These are phyloP conservation scores for Striga asiatica DNA, from an alignment of 257 asterid genomes.

Conservation along the genomic window DNA sequence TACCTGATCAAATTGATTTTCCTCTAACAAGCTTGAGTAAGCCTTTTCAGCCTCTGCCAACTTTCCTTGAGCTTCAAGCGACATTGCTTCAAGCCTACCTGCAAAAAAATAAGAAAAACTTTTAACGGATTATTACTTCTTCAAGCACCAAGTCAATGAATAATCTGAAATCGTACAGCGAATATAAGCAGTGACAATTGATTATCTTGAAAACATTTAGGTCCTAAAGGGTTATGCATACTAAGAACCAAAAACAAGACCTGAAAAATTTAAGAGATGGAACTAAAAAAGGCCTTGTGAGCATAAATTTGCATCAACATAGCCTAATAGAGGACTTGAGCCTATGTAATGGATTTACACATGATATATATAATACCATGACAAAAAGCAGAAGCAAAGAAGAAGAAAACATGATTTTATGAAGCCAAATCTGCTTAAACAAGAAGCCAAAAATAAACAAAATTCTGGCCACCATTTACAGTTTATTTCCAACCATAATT, in stretches of 20 bases:
- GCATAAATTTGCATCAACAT: too few species aligned
- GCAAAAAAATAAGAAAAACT: slow-evolving; percentile 20
- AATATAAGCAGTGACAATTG: not conserved
- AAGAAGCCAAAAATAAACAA: not conserved
- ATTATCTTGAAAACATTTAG: not conserved
- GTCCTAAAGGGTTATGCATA: too few species aligned
- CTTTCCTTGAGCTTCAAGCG: slow-evolving; percentile 85
- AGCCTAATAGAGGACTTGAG: too few species aligned
- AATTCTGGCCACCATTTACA: not conserved
- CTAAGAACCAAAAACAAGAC: too few species aligned
- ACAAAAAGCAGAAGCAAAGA: too few species aligned
- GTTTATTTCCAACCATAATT: not conserved
- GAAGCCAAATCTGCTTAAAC: too few species aligned
- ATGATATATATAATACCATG: too few species aligned
- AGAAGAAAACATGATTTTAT: too few species aligned
- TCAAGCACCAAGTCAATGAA: not conserved
- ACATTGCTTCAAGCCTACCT: slow-evolving; percentile 94
- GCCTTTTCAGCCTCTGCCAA: slow-evolving; percentile 90
- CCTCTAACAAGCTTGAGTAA: slow-evolving; percentile 79
- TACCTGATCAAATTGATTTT: slow-evolving; percentile 80
- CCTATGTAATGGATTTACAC: too few species aligned
- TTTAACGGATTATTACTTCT: too few species aligned
- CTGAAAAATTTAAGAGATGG: too few species aligned
- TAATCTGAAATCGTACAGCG: not conserved
- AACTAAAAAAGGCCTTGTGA: too few species aligned